Evolutionary conservation across 768 basidiomycete genomes (phyloP), one percentile per base, ranked within the genome.

Genomic region (Calvatia gigantea): DNA sequence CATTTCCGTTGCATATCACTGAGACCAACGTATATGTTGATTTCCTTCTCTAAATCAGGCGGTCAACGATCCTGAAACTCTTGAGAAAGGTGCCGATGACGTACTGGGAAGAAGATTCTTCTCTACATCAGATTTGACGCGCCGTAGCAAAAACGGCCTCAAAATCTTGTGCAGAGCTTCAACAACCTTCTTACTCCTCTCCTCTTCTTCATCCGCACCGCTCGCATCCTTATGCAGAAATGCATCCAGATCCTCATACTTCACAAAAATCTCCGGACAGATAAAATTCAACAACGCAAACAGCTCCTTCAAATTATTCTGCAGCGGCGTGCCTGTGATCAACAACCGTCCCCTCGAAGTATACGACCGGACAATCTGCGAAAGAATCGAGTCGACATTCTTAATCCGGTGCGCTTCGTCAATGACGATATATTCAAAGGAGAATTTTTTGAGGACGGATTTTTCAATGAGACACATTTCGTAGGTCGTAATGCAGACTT

Each of bases 351-450:
- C 95, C 28, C 95, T 83, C 39, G 89, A 91, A 63, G 83, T 81
- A 72, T 98, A 98, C 2, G 89, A 76, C 46, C 96, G 84, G 45
- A 98, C 93, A 64, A 99, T 98, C 71, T 97, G 93, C 14, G 87
- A 87, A 14, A 99, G 81, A 64, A 98, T 88, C 11, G 93, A 96
- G 69, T 98, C 93, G 62, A 96, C 94, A 68, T 98, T 98, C 76
- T 98, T 98, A 81, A 99, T 99, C 21, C 97, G 89, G 66, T 99
- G 96, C 0, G 96, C 96, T 73, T 99, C 96, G 72, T 99, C 96
- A 65, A 99, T 98, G 61, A 90, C 84, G 70, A 98, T 98, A 72
- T 98, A 98, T 70, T 96, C 92, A 75, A 98, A 98, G 0, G 88
- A 89, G 69, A 98, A 92, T 69, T 96, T 96, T 72, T 92, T 93